Conservation (phyloP, 139 green algal genomes). For the Edaphochlamys debaryana region DNA sequence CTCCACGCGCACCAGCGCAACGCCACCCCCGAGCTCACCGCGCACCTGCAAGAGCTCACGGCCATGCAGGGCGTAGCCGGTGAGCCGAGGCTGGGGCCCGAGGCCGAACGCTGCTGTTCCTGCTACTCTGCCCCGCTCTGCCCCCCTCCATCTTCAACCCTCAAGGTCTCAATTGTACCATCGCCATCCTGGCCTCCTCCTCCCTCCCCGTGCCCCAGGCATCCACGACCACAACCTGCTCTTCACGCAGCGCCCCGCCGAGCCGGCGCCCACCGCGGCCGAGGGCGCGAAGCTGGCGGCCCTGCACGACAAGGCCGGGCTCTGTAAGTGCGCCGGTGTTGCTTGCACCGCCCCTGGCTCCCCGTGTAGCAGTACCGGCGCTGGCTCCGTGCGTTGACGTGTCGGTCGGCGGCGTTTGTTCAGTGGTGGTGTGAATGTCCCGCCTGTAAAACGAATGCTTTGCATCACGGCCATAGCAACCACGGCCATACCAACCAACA, state of each 20-base stretch:
- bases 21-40: slow-evolving; percentile 42
- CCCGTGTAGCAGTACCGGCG: too few relatives aligned
- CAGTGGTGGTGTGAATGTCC: too few relatives aligned
- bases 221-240: slow-evolving; percentile 88
- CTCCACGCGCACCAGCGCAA: slow-evolving; percentile 73
- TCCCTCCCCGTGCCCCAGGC: slow-evolving; percentile 51
- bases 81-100: neutral
- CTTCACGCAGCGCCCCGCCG: slow-evolving; percentile 67
- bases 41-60: slow-evolving; percentile 64
- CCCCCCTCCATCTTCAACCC: neutral
- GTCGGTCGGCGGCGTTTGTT: too few relatives aligned
- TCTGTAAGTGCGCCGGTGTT: neutral
- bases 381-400: too few relatives aligned
- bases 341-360: too few relatives aligned
- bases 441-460: too few relatives aligned
- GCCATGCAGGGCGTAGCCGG: slow-evolving; percentile 56
- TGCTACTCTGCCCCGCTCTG: neutral
- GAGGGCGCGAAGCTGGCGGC: slow-evolving; percentile 4
- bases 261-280: slow-evolving; percentile 4
- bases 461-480: too few relatives aligned
- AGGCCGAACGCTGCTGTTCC: too few relatives aligned
- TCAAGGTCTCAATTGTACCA: too few relatives aligned
- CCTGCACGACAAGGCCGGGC: neutral
- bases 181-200: too few relatives aligned
- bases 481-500: too few relatives aligned